phyloP scores from a whole-genome alignment of 768 basidiomycete genomes.

The Tylopilus sp. region DNA sequence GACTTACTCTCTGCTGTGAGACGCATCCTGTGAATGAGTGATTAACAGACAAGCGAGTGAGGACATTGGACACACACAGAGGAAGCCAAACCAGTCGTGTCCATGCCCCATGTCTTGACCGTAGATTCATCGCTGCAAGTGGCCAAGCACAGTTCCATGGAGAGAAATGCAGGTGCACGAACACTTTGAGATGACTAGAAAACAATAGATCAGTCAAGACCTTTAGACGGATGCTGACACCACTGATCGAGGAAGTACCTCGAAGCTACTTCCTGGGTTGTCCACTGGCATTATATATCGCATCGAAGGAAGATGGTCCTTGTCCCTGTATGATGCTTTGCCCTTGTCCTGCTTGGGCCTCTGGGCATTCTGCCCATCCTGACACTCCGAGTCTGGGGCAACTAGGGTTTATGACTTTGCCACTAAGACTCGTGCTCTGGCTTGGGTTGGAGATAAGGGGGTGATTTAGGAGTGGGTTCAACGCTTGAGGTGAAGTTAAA shows the following conservation, averaged over 20 bases:
- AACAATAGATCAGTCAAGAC: conserved; percentile 4
- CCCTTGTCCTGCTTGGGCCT: conserved; percentile 10
- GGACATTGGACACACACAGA: conserved; percentile 57
- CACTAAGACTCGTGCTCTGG: conserved; percentile 18
- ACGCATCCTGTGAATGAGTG: conserved; percentile 45
- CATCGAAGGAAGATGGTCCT: conserved; percentile 55
- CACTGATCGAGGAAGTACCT: conserved; percentile 42
- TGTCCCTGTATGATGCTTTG: conserved; percentile 21
- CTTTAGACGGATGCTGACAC: conserved; percentile 36
- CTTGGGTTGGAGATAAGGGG: conserved; percentile 59
- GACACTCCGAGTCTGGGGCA: conserved; percentile 11
- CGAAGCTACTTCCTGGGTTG: conserved; percentile 79
- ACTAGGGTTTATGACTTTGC: conserved; percentile 19
- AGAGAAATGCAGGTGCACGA: conserved; percentile 86
- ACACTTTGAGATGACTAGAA: conserved; percentile 86
- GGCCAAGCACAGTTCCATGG: conserved; percentile 79
- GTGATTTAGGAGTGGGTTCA: conserved; percentile 93
- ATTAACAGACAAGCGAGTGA: neutral
- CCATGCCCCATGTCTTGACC: conserved; percentile 94
- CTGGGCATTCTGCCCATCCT: conserved; percentile 11
- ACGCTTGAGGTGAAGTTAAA: conserved; percentile 92
- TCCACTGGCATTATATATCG: conserved; percentile 74
- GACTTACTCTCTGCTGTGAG: conserved; percentile 88
- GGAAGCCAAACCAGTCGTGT: conserved; percentile 68
- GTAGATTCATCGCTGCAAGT: conserved; percentile 94